Conservation (phyloP, 176 grass and related monocot species). For the Cenchrus purpureus region DNA sequence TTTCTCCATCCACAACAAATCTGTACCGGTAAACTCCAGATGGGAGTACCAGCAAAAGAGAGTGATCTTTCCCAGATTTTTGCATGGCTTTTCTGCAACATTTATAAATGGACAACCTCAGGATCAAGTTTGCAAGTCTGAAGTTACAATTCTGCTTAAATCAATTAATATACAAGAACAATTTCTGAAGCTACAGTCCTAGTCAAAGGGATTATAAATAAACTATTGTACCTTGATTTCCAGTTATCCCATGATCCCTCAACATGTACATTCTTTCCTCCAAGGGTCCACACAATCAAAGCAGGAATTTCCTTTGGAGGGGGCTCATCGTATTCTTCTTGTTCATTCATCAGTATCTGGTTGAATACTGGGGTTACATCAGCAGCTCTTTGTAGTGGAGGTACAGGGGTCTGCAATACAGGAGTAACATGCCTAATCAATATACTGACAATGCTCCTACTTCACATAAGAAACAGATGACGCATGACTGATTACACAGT, state of each 20-base stretch:
- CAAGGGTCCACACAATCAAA: slow-evolving; percentile 89
- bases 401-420: slow-evolving; percentile 84
- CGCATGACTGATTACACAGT: slow-evolving; percentile 5
- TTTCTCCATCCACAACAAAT: slow-evolving; percentile 91
- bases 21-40: slow-evolving; percentile 90
- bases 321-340: slow-evolving; percentile 59
- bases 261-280: slow-evolving; percentile 80
- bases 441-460: slow-evolving; percentile 20
- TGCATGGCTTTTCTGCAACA: slow-evolving; percentile 82
- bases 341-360: slow-evolving; percentile 71
- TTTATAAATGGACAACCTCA: slow-evolving; percentile 28
- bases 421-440: slow-evolving; percentile 30
- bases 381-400: slow-evolving; percentile 78
- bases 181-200: neutral
- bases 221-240: slow-evolving; percentile 74
- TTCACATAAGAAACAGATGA: slow-evolving; percentile 29
- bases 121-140: slow-evolving; percentile 11
- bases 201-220: neutral
- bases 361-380: slow-evolving; percentile 77
- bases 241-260: slow-evolving; percentile 99
- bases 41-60: slow-evolving; percentile 84
- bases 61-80: slow-evolving; percentile 92
- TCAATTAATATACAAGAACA: neutral
- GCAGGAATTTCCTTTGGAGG: slow-evolving; percentile 88
- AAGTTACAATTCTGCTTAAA: slow-evolving; percentile 22